Evolutionary conservation across 225 moss, liverwort and hornwort genomes (phyloP).

Genomic region (Ulota crispa): DNA sequence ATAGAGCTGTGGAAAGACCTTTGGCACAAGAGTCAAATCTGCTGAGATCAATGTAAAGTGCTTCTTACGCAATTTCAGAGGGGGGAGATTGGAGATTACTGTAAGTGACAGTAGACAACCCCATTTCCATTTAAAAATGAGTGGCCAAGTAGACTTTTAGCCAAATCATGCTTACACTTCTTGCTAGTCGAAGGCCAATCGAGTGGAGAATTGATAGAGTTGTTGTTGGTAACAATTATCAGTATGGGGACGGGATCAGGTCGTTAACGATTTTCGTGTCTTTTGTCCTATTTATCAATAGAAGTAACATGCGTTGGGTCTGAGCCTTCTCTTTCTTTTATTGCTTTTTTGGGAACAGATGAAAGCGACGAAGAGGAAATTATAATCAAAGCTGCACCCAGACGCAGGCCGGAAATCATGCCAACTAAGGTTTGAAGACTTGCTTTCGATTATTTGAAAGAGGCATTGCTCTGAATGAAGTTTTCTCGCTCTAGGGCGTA

Average conservation of each 20-base stretch:
- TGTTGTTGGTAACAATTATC: neutral
- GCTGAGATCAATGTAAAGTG: too few species aligned
- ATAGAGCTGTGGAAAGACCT: neutral
- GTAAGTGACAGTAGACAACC: neutral
- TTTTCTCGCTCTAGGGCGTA: neutral
- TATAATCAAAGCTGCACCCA: conserved; percentile 27
- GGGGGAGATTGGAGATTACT: neutral
- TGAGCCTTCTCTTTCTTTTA: neutral
- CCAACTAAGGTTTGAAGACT: conserved; percentile 35
- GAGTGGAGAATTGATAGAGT: neutral
- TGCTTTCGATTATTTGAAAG: neutral
- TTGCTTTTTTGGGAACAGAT: conserved; percentile 25
- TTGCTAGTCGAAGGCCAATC: neutral
- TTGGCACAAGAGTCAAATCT: neutral
- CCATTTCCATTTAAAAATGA: neutral
- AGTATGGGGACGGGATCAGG: neutral
- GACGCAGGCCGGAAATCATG: conserved; percentile 10
- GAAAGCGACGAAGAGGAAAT: conserved; percentile 41
- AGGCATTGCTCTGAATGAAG: neutral
- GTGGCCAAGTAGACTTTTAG: neutral
- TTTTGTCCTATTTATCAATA: neutral
- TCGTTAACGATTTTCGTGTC: neutral
- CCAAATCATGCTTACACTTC: neutral
- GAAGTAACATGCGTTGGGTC: neutral
- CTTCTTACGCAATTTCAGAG: neutral